Evolutionary conservation across 1,139 yeast species (phyloP).

Genomic region (Debaryomycetaceae sp.): DNA sequence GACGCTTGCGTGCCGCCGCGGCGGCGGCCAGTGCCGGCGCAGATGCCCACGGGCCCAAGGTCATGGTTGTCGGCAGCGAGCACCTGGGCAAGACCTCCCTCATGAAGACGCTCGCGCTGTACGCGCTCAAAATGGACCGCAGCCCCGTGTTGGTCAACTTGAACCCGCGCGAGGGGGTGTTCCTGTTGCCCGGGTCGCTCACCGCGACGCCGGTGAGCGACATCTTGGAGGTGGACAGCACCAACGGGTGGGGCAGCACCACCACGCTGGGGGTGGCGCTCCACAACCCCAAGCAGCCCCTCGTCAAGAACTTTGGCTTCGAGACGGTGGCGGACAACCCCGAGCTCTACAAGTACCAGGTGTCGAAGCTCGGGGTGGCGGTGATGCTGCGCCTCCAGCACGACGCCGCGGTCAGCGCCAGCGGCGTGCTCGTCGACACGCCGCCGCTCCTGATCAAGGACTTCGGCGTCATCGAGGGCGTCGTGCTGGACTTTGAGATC

Average conservation of each 20-base stretch:
- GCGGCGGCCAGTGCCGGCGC: slow-evolving; percentile 28
- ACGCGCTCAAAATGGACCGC: slow-evolving; percentile 68
- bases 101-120: slow-evolving; percentile 64
- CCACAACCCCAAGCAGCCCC: slow-evolving; percentile 83
- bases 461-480: slow-evolving; percentile 51
- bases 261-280: slow-evolving; percentile 83
- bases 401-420: slow-evolving; percentile 46
- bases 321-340: slow-evolving; percentile 56
- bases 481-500: slow-evolving; percentile 59
- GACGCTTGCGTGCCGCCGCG: slow-evolving; percentile 30
- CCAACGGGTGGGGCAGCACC: slow-evolving; percentile 75
- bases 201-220: slow-evolving; percentile 85
- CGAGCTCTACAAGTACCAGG: slow-evolving; percentile 53
- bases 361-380: slow-evolving; percentile 56
- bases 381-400: slow-evolving; percentile 51
- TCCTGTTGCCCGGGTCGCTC: slow-evolving; percentile 79
- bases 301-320: slow-evolving; percentile 76
- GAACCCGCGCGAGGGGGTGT: slow-evolving; percentile 76
- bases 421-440: slow-evolving; percentile 78
- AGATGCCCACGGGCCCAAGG: slow-evolving; percentile 53
- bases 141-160: slow-evolving; percentile 72
- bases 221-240: slow-evolving; percentile 69
- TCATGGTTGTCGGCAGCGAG: slow-evolving; percentile 68
- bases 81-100: slow-evolving; percentile 78
- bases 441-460: slow-evolving; percentile 57